Evolutionary conservation across 1,284 basidiomycete genomes (phyloP).

Genomic region (Trichosporon ovoides): DNA sequence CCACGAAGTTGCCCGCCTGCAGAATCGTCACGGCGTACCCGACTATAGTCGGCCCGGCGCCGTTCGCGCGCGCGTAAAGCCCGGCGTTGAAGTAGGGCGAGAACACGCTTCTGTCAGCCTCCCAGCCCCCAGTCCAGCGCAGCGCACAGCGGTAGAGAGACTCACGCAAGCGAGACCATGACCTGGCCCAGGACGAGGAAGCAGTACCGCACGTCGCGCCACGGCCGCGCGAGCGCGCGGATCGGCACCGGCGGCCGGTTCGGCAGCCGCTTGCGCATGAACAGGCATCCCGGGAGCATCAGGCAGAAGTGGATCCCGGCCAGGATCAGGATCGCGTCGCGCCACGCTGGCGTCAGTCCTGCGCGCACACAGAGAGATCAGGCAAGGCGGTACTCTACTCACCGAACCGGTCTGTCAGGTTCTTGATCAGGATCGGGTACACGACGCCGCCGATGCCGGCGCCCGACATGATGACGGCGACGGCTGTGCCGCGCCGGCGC

Average conservation of each 20-base stretch:
- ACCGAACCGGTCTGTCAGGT: conserved; percentile 15
- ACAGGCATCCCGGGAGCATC: conserved; percentile 26
- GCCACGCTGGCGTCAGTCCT: conserved; percentile 15
- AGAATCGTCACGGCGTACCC: conserved; percentile 13
- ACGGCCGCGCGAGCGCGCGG: conserved; percentile 8
- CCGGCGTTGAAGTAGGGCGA: conserved; percentile 17
- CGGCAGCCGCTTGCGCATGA: conserved; percentile 22
- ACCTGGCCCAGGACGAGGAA: conserved; percentile 10
- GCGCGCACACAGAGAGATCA: background rate
- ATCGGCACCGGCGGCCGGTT: conserved; percentile 19
- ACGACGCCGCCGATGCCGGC: conserved; percentile 39
- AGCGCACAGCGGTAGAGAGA: background rate
- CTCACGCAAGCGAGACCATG: background rate
- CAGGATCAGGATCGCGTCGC: conserved; percentile 23
- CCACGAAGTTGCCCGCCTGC: conserved; percentile 9
- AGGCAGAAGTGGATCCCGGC: conserved; percentile 20
- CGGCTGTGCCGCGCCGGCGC: conserved; percentile 36
- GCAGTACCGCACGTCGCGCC: conserved; percentile 12
- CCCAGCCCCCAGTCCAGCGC: too few relatives aligned
- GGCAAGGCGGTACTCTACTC: background rate
- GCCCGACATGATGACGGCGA: conserved; percentile 40
- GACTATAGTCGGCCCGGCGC: background rate
- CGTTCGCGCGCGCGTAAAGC: conserved; percentile 3
- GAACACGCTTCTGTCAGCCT: conserved; percentile 12
- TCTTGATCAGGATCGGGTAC: conserved; percentile 26